Percentiles rank a stretch among this genome's conserved stretches.
phyloP scores from a whole-genome alignment of 768 basidiomycete species.

The Hericium rajendrae region DNA sequence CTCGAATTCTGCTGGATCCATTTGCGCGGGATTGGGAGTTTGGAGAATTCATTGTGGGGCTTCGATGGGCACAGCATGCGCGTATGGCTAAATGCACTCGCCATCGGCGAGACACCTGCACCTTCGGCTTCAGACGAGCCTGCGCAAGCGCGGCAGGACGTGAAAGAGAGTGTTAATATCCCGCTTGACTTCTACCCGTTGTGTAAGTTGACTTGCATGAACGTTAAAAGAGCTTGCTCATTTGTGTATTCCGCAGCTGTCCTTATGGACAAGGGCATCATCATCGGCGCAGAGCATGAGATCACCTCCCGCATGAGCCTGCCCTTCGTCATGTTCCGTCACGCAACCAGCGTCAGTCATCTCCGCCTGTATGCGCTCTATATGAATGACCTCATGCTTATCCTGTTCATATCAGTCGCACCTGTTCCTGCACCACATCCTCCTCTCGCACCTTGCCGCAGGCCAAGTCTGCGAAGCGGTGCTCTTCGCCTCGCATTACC shows the following conservation, averaged over 20 bases:
- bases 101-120: constrained; percentile 53
- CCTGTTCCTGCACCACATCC: constrained; percentile 86
- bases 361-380: neutral
- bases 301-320: constrained; percentile 63
- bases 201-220: constrained; percentile 42
- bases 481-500: constrained; percentile 76
- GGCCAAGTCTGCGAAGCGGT: constrained; percentile 67
- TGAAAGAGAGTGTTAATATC: constrained; percentile 91
- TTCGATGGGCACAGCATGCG: constrained; percentile 86
- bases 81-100: constrained; percentile 92
- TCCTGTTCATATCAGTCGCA: constrained; percentile 51
- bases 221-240: no score
- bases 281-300: constrained; percentile 93
- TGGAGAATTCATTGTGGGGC: constrained; percentile 97
- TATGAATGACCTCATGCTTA: neutral
- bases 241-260: constrained; percentile 48
- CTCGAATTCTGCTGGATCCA: constrained; percentile 99
- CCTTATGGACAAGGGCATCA: constrained; percentile 98
- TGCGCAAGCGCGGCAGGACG: constrained; percentile 35
- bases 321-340: constrained; percentile 85
- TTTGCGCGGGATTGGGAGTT: constrained; percentile 80
- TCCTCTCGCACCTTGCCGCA: constrained; percentile 70
- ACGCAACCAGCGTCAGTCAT: constrained; percentile 72
- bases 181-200: constrained; percentile 91
- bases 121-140: constrained; percentile 20